phyloP scores from a whole-genome alignment of 805 yeast species.

The Teunomyces funiuensis region DNA sequence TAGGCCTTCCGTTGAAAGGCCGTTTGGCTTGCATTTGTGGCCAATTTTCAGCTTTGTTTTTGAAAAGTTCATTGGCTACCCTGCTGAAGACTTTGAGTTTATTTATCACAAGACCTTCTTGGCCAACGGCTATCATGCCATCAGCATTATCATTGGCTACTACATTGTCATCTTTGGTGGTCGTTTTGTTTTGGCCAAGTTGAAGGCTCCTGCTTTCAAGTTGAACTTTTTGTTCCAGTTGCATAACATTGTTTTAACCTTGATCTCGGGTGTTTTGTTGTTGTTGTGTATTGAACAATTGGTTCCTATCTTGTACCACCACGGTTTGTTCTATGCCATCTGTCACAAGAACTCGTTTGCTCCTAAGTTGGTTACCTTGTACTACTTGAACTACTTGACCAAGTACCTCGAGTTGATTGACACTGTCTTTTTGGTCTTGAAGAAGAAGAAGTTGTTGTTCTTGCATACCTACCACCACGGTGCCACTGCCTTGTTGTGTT shows the following conservation, averaged over 20 bases:
- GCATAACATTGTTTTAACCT: conserved; percentile 77
- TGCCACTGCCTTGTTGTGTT: conserved; percentile 93
- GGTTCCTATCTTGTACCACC: conserved; percentile 66
- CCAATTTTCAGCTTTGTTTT: conserved; percentile 58
- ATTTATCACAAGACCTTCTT: conserved; percentile 64
- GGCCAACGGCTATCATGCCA: conserved; percentile 59
- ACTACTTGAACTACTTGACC: conserved; percentile 88
- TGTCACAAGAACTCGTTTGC: conserved; percentile 81
- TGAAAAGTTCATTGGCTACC: conserved; percentile 47
- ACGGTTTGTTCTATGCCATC: conserved; percentile 83
- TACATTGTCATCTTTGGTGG: conserved; percentile 63
- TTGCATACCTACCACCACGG: conserved; percentile 98
- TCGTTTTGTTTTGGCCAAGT: conserved; percentile 53
- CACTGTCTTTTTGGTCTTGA: conserved; percentile 86
- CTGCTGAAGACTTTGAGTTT: conserved; percentile 69
- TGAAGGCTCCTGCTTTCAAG: conserved; percentile 63
- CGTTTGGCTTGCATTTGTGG: conserved; percentile 66
- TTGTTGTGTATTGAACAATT: conserved; percentile 80
- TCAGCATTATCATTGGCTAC: conserved; percentile 42
- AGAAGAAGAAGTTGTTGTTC: conserved; percentile 88
- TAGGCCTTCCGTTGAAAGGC: conserved; percentile 41
- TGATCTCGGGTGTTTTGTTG: conserved; percentile 63
- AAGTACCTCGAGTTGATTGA: conserved; percentile 88
- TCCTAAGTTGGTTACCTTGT: conserved; percentile 75
- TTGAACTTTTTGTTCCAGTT: conserved; percentile 76